Conservation (phyloP, 345 rosid genomes). For the Camelina sativa region DNA sequence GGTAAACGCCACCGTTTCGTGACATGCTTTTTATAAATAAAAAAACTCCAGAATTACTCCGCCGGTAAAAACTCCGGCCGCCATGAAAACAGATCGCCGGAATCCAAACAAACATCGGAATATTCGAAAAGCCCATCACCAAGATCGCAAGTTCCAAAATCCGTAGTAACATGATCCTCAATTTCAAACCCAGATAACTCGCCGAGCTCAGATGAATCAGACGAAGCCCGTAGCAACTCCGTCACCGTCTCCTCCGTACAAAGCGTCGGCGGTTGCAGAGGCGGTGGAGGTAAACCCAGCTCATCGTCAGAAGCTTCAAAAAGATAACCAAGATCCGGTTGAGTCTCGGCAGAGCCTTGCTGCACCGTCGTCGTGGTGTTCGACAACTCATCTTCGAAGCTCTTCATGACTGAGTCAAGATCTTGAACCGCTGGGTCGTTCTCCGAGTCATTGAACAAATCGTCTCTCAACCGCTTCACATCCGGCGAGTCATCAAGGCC, state of each 20-base stretch:
- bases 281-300: slow-evolving; percentile 72
- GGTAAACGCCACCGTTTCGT: slow-evolving; percentile 21
- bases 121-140: slow-evolving; percentile 63
- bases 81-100: slow-evolving; percentile 55
- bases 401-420: slow-evolving; percentile 73
- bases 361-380: slow-evolving; percentile 20
- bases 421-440: slow-evolving; percentile 48
- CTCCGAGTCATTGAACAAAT: slow-evolving; percentile 67
- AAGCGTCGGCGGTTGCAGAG: slow-evolving; percentile 17
- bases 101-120: slow-evolving; percentile 46
- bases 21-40: neutral
- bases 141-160: slow-evolving; percentile 55
- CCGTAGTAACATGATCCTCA: slow-evolving; percentile 49
- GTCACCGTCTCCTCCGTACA: slow-evolving; percentile 29
- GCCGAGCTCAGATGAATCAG: slow-evolving; percentile 39
- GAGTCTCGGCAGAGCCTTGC: slow-evolving; percentile 39
- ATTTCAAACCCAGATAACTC: slow-evolving; percentile 43
- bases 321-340: slow-evolving; percentile 69
- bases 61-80: slow-evolving; percentile 62
- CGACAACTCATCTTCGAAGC: slow-evolving; percentile 50
- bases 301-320: slow-evolving; percentile 85
- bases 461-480: slow-evolving; percentile 63
- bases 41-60: slow-evolving; percentile 26
- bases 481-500: slow-evolving; percentile 47
- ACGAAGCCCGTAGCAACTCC: slow-evolving; percentile 41